Conservation (phyloP, 2,329 filamentous ascomycete species). For the Magnaporthiopsis rhizophila region DNA sequence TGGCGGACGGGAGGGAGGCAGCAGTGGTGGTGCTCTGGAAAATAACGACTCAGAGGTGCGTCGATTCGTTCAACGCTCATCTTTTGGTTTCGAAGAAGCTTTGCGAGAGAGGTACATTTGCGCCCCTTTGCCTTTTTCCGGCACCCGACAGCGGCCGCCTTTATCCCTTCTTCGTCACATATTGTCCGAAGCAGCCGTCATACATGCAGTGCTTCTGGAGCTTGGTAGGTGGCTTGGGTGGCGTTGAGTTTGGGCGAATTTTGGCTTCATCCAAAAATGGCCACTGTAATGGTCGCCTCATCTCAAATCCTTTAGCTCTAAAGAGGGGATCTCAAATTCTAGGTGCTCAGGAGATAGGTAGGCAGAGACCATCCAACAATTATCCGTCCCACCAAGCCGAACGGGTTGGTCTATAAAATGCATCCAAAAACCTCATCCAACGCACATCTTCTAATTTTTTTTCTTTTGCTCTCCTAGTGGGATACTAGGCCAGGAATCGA, state of each 20-base stretch:
- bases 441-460: too few relatives aligned
- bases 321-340: not conserved
- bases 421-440: not conserved
- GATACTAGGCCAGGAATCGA: too few relatives aligned
- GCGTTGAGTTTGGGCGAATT: not conserved
- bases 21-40: not conserved
- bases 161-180: not conserved
- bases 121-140: too few relatives aligned
- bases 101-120: not conserved
- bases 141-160: too few relatives aligned
- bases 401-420: not conserved
- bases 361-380: not conserved
- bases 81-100: not conserved
- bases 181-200: not conserved
- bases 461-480: too few relatives aligned
- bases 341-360: not conserved
- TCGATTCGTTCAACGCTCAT: too few relatives aligned
- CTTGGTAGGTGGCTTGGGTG: not conserved
- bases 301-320: not conserved
- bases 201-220: not conserved
- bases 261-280: not conserved
- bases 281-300: not conserved
- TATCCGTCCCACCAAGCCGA: too few relatives aligned
- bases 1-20: not conserved
- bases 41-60: not conserved